phyloP scores from a whole-genome alignment of 2,329 filamentous ascomycete species.

The Rhinocladiella similis region DNA sequence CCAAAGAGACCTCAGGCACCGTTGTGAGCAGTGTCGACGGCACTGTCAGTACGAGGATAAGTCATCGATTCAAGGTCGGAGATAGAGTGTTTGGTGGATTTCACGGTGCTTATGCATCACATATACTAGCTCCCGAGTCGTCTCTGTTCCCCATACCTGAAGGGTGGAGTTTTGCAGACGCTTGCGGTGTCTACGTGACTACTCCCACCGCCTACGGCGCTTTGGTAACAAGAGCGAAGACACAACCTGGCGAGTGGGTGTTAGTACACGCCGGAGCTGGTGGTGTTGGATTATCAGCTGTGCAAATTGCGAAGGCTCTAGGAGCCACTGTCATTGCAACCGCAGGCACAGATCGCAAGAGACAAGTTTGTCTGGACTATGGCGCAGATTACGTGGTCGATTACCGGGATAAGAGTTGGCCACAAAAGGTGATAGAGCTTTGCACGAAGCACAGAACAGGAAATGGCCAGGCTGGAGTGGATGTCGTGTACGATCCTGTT shows the following conservation, averaged over 20 bases:
- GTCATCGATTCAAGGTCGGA: conserved; percentile 70
- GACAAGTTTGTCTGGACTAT: conserved; percentile 73
- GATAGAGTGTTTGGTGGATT: conserved; percentile 82
- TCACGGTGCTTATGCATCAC: conserved; percentile 84
- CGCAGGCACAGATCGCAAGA: conserved; percentile 76
- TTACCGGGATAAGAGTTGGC: conserved; percentile 71
- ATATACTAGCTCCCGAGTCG: conserved; percentile 66
- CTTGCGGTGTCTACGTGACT: conserved; percentile 87
- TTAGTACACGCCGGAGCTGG: conserved; percentile 91
- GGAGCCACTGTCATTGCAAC: conserved; percentile 94
- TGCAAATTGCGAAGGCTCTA: conserved; percentile 89
- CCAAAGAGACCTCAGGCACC: conserved; percentile 11
- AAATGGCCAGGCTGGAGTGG: conserved; percentile 67
- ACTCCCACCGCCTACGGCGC: conserved; percentile 87
- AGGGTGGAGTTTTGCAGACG: conserved; percentile 81
- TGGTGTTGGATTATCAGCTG: conserved; percentile 85
- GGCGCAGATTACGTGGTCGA: conserved; percentile 83
- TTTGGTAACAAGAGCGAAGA: conserved; percentile 72
- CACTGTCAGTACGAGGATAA: conserved; percentile 24
- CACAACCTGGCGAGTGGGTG: conserved; percentile 80
- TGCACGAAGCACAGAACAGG: conserved; percentile 58
- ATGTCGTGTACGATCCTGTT: conserved; percentile 94
- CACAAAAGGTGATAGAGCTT: conserved; percentile 70
- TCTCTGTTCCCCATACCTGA: conserved; percentile 71
- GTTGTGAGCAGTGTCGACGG: conserved; percentile 38